Conservation (phyloP, 2,329 filamentous ascomycete genomes). For the Apiospora saccharicola region DNA sequence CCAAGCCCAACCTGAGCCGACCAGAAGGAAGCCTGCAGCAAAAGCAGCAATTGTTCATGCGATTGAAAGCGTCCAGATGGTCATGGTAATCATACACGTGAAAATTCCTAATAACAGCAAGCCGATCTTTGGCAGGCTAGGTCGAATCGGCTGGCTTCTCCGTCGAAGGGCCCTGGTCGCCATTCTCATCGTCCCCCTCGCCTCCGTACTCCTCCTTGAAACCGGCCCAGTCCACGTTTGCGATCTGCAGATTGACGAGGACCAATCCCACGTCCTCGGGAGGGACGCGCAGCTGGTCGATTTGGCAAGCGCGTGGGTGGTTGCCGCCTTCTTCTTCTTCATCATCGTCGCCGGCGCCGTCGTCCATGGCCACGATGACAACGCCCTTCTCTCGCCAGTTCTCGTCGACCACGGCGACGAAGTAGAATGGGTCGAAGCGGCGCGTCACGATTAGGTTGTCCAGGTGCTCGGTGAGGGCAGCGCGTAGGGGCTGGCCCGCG, state of each 20-base stretch:
- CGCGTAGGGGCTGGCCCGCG: background rate
- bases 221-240: constrained; percentile 8
- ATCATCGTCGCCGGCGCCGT: background rate
- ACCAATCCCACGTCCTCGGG: background rate
- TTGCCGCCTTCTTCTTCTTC: constrained; percentile 3
- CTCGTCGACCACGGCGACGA: constrained; percentile 13
- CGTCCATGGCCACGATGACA: constrained; percentile 16
- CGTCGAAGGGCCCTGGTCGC: background rate
- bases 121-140: too few relatives aligned
- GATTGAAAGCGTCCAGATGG: too few relatives aligned
- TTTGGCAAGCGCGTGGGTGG: background rate
- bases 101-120: too few relatives aligned
- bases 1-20: too few relatives aligned
- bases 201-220: constrained; percentile 11
- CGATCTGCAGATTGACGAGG: constrained; percentile 20
- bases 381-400: background rate
- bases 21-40: too few relatives aligned
- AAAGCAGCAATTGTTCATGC: too few relatives aligned
- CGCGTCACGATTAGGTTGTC: background rate
- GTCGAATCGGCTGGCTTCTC: too few relatives aligned
- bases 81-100: too few relatives aligned
- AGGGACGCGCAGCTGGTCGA: constrained; percentile 20
- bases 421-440: constrained; percentile 22
- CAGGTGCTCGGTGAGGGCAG: background rate
- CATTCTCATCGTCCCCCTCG: too few relatives aligned